Evolutionary conservation across 306 rosid genomes (phyloP).

Genomic region (Cucurbita argyrosperma): DNA sequence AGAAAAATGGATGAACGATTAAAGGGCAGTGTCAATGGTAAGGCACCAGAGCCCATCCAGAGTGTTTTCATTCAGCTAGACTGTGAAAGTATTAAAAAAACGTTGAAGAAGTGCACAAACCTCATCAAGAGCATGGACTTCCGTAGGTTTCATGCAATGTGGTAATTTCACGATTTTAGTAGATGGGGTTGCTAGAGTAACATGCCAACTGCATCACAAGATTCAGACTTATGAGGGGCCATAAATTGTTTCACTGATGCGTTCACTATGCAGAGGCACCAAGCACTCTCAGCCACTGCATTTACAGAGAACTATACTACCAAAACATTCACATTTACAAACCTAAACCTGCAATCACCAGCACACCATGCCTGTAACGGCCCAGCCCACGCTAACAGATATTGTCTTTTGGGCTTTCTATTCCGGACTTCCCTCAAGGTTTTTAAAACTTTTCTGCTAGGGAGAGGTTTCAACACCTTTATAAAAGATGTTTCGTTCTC

Average conservation of each 20-base stretch:
- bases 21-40: neutral
- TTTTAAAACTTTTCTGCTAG: no score
- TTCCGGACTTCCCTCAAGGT: no score
- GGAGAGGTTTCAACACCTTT: no score
- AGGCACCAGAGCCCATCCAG: neutral
- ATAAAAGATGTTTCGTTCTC: no score
- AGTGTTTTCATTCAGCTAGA: neutral
- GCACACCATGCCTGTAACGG: neutral
- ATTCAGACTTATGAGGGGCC: constrained; percentile 1
- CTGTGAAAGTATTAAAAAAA: neutral
- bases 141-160: constrained; percentile 47
- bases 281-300: neutral
- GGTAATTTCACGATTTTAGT: constrained; percentile 46
- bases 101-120: constrained; percentile 22
- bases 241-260: neutral
- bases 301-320: neutral
- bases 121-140: constrained; percentile 65
- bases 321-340: neutral
- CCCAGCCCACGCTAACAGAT: no score
- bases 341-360: neutral
- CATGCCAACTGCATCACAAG: constrained; percentile 55
- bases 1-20: no score
- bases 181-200: constrained; percentile 52
- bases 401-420: no score
- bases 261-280: neutral